Percentiles rank a stretch among this genome's conserved stretches.
Conservation (phyloP, 2,329 filamentous ascomycete species). For the Lachnellula cervina region DNA sequence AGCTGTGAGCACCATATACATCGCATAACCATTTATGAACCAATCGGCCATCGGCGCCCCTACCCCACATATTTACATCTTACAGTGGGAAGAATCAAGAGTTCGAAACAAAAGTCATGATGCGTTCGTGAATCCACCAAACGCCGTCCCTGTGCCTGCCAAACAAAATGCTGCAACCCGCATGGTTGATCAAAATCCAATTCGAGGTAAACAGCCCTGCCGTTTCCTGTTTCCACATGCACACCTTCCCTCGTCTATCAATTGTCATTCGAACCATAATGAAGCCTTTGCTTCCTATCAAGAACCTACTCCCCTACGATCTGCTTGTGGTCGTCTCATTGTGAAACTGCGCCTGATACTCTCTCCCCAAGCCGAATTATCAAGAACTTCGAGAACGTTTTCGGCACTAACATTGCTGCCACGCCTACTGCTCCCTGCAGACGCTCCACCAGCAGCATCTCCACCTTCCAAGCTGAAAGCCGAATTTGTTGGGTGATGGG, state of each 20-base stretch:
- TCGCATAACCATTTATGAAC: neutral
- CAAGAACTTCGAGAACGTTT: conserved; percentile 78
- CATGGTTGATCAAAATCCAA: conserved; percentile 15
- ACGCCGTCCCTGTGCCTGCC: conserved; percentile 11
- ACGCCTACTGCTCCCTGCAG: conserved; percentile 50
- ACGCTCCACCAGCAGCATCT: conserved; percentile 19
- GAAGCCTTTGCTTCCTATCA: conserved; percentile 2
- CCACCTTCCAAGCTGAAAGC: conserved; percentile 29
- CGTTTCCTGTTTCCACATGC: neutral
- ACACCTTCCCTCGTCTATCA: neutral
- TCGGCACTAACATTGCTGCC: conserved; percentile 68
- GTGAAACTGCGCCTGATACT: conserved; percentile 88
- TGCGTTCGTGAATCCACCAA: conserved; percentile 12
- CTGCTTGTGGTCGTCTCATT: conserved; percentile 42
- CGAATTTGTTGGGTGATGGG: conserved; percentile 34
- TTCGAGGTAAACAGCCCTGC: conserved; percentile 11
- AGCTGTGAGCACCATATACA: conserved; percentile 8
- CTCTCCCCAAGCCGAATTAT: conserved; percentile 89
- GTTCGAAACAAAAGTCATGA: conserved; percentile 6
- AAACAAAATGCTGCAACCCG: conserved; percentile 20
- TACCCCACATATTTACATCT: neutral
- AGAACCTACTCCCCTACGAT: conserved; percentile 12
- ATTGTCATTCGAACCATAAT: neutral
- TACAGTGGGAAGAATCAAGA: neutral
- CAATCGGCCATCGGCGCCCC: neutral